Base-by-base conservation (phyloP, 192 early-diverging fungal genomes). In the Pecoramyces ruminantium region DNA sequence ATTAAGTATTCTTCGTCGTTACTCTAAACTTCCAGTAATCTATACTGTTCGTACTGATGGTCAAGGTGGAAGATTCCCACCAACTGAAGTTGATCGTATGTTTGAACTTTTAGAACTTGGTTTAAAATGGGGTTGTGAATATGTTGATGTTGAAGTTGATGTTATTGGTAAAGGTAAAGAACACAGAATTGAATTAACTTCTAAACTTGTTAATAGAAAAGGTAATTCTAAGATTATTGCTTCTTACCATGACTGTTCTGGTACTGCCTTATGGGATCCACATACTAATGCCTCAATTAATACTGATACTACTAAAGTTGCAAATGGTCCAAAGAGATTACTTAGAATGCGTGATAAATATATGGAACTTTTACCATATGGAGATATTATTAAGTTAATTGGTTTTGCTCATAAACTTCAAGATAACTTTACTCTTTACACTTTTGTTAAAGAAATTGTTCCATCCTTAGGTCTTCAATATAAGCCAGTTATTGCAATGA, bases 321-420 rank as follows among this genome's bases (percentile, higher is more conserved):
- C 4, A 9, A 67, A 67, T n/a, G 25, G 51, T 67, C 51, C 21
- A 67, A 67, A 67, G 25, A 67, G 51, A 67, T 67, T 67, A 67
- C 51, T 67, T 67, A 67, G 51, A 67, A 79, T 81, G 78, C 38
- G 42, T n/a, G 79, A 38, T 28, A 38, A 82, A 30, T 82, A 79
- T 29, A 77, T 42, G 39, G 79, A 86, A 67, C 82, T 89, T 9
- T 78, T 85, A 77, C 51, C 78, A 38, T 81, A 88, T 81, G 94
- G 93, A 78, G 95, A 99, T 83, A 92, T 97, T 79, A 90, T 95
- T 85, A 99, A 99, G 87, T 86, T 99, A 77, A 94, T 99, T 79
- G 96, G 97, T 27, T 85, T 83, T 18, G 96, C 96, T 25, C 86
- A 87, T 29, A 84, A 85, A 28, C 84, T 95, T 83, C 86, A 91